Evolutionary conservation across 768 basidiomycete genomes (phyloP), one percentile per base, ranked within the genome.

Genomic region (Amanita rimosa): DNA sequence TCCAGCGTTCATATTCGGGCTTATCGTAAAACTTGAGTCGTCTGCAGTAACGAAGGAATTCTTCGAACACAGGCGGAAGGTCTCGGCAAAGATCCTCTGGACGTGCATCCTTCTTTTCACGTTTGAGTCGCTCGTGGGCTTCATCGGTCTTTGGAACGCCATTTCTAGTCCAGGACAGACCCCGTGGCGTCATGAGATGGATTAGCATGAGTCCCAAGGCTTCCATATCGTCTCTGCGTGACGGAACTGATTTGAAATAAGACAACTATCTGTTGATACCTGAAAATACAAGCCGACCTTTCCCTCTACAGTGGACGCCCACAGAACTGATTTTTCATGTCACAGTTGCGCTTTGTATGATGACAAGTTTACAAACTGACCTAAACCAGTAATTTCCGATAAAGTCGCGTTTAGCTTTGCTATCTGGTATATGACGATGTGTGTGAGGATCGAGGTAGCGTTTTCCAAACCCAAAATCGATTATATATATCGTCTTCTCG

Each of bases 321-420:
- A 88, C 74, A 9, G 85, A 83, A 41, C 77, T 76, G 53, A 22
- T 27, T 40, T n/a, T 40, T 52, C 22, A 41, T 3, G 26, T 4
- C 55, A 50, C 46, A 49, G 52, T 44, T 48, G 42, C 40, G 52
- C 52, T 44, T 48, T 40, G 38, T 24, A 16, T 24, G 24, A 17
- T 24, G 26, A 5, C 37, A 29, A 21, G 6, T 16, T 14, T n/a
- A 37, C 29, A 9, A 3, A 54, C 65, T 50, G 47, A 81, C 67
- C 77, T 80, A 59, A 89, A 89, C 83, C 84, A 89, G 59, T 87
- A 89, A 59, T 89, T 89, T 21, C 85, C 85, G 46, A 88, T 78
- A 54, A 89, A 88, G 56, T 85, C 81, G 36, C 83, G 76, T 58
- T 79, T 80, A 26, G 64, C 64, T 46, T 72, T 78, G 55, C 78